Conservation (phyloP, 805 yeast genomes). For the Lipomyces sp. region DNA sequence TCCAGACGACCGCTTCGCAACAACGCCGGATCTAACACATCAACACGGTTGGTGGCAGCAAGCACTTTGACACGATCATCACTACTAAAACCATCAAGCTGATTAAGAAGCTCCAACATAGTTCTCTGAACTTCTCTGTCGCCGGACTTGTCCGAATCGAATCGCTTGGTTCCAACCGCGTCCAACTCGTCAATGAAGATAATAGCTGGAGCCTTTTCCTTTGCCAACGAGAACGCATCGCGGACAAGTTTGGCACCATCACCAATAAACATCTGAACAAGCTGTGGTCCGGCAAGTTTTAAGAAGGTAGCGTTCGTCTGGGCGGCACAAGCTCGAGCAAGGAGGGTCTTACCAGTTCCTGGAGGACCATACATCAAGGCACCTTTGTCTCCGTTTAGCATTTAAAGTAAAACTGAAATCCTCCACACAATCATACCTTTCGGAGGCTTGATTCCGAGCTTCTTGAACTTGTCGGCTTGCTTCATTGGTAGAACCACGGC, state of each 20-base stretch:
- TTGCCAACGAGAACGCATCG: conserved; percentile 96
- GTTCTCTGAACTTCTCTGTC: conserved; percentile 99
- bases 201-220: conserved; percentile 97
- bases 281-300: conserved; percentile 96
- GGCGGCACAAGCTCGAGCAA: conserved; percentile 99
- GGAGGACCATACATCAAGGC: conserved; percentile 99
- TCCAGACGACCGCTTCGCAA: conserved; percentile 97
- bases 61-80: conserved; percentile 96
- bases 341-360: conserved; percentile 96
- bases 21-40: conserved; percentile 97
- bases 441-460: conserved; percentile 94
- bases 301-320: conserved; percentile 97
- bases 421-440: conserved; percentile 60
- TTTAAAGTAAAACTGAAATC: background rate
- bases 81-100: conserved; percentile 95
- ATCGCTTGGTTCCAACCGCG: conserved; percentile 98
- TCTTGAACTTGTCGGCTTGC: conserved; percentile 94
- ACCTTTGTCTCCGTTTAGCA: conserved; percentile 31
- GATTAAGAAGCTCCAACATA: conserved; percentile 96
- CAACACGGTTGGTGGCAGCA: conserved; percentile 98
- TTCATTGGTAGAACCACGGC: conserved; percentile 99
- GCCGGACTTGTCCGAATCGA: conserved; percentile 96
- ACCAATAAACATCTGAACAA: conserved; percentile 98
- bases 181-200: conserved; percentile 97
- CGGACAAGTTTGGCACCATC: conserved; percentile 98